Conservation (phyloP, 2,329 filamentous ascomycete genomes). For the Orbilia ellipsospora region DNA sequence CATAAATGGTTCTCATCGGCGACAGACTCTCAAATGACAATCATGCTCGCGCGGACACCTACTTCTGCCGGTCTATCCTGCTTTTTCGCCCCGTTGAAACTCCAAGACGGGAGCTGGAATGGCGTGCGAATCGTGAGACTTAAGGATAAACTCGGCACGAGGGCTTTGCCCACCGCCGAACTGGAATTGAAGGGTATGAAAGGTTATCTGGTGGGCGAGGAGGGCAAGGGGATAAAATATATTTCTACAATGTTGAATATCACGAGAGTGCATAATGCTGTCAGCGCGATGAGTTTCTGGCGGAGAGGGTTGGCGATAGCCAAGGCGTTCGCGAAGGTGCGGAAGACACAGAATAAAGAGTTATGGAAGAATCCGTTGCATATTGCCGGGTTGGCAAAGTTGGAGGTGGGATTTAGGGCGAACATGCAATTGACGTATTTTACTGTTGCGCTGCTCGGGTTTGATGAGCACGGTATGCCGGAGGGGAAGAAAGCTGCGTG, state of each 20-base stretch:
- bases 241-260: slow-evolving; percentile 77
- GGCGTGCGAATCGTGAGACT: slow-evolving; percentile 75
- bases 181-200: slow-evolving; percentile 73
- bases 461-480: slow-evolving; percentile 65
- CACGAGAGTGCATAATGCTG: slow-evolving; percentile 71
- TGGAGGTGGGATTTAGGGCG: slow-evolving; percentile 69
- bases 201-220: slow-evolving; percentile 73
- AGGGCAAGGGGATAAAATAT: slow-evolving; percentile 75
- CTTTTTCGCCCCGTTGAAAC: slow-evolving; percentile 74
- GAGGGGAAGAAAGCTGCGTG: slow-evolving; percentile 57
- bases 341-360: slow-evolving; percentile 66
- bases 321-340: slow-evolving; percentile 70
- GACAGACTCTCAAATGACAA: slow-evolving; percentile 73
- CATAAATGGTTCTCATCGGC: slow-evolving; percentile 80
- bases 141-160: slow-evolving; percentile 79
- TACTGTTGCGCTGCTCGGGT: slow-evolving; percentile 68
- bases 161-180: slow-evolving; percentile 77
- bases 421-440: slow-evolving; percentile 70
- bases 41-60: slow-evolving; percentile 72
- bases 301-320: slow-evolving; percentile 70
- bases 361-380: slow-evolving; percentile 69
- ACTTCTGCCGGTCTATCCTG: slow-evolving; percentile 68
- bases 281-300: slow-evolving; percentile 68
- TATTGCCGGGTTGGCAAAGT: slow-evolving; percentile 69
- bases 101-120: slow-evolving; percentile 68